phyloP scores from a whole-genome alignment of 177 flowering plant species.

The Vitis hybrid region DNA sequence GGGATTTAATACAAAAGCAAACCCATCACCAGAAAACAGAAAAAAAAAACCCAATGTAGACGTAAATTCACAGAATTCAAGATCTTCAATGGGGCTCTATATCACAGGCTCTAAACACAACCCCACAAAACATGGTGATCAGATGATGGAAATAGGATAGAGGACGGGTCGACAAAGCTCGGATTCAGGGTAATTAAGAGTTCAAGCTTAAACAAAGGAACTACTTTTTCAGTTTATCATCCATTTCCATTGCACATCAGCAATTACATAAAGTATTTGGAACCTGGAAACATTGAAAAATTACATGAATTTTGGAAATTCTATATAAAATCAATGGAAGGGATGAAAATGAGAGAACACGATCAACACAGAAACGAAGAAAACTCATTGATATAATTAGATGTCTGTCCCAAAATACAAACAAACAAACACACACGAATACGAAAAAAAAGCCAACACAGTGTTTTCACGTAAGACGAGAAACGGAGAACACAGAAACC shows the following conservation, averaged over 20 bases:
- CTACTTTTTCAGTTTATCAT: neutral
- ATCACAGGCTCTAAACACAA: neutral
- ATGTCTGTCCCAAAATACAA: no score
- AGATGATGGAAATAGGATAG: neutral
- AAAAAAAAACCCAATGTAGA: neutral
- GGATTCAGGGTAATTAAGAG: neutral
- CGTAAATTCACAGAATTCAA: neutral
- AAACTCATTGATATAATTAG: no score
- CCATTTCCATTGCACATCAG: neutral
- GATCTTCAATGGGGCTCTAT: neutral
- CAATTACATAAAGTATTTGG: no score
- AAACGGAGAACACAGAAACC: no score
- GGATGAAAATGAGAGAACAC: no score
- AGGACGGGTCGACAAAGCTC: neutral
- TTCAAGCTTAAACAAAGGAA: neutral
- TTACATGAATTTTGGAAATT: no score
- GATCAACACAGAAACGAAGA: no score
- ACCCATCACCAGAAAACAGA: neutral
- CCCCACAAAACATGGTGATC: neutral
- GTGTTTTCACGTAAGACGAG: no score
- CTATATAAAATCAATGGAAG: no score
- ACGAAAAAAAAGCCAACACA: no score
- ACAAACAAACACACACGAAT: no score
- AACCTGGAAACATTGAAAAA: no score
- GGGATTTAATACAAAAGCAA: neutral